Percentiles rank a stretch among this genome's conserved stretches.
These are phyloP conservation scores for Solanum corneliomulleri DNA, from an alignment of 257 asterid species.

Conservation along the genomic window DNA sequence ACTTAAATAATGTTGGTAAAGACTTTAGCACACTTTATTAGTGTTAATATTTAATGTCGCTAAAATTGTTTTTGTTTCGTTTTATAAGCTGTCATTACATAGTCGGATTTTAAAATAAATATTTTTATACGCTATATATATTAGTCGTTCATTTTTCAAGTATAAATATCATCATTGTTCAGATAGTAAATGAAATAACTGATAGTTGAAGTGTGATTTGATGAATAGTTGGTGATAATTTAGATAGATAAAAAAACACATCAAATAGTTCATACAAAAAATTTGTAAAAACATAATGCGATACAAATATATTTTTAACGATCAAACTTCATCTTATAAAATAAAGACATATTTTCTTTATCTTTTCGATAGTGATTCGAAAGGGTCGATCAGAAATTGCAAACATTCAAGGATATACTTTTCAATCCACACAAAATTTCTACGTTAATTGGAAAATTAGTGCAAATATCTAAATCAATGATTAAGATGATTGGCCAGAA, in stretches of 20 bases:
- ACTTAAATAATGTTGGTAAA: too few relatives aligned
- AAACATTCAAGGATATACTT: background rate
- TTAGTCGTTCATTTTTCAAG: too few relatives aligned
- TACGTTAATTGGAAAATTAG: background rate
- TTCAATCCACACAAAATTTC: background rate
- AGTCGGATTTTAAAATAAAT: too few relatives aligned
- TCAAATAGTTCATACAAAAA: background rate
- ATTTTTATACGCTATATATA: too few relatives aligned
- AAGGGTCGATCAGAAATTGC: background rate
- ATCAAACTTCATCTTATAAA: background rate
- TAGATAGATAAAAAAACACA: too few relatives aligned
- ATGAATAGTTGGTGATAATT: too few relatives aligned
- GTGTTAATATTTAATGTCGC: too few relatives aligned
- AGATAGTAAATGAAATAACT: background rate
- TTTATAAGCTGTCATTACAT: background rate
- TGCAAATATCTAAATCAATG: background rate
- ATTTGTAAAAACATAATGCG: too few relatives aligned
- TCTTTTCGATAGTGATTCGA: background rate
- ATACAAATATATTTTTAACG: too few relatives aligned
- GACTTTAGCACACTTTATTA: too few relatives aligned
- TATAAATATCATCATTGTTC: too few relatives aligned
- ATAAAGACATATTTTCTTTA: background rate
- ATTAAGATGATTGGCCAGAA: background rate
- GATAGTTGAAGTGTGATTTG: background rate
- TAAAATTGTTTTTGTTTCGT: background rate